phyloP scores from a whole-genome alignment of 371 early-diverging fungal genomes.

The Mucor velutinosus region DNA sequence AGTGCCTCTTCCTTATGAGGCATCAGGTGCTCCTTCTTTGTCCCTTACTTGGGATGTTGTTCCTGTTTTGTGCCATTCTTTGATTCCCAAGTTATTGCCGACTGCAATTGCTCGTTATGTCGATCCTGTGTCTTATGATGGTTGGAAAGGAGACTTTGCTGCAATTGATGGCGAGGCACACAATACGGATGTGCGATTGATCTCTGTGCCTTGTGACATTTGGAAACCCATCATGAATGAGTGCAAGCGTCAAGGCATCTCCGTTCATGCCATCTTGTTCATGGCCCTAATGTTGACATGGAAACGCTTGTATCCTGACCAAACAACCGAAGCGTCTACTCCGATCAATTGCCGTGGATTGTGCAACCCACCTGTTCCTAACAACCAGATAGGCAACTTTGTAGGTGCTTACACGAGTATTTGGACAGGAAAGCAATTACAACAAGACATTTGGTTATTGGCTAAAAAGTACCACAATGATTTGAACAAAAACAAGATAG shows the following conservation, averaged over 20 bases:
- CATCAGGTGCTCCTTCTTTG: conserved; percentile 16
- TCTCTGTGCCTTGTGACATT: conserved; percentile 9
- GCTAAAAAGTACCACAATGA: conserved; percentile 24
- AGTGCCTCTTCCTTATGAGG: conserved; percentile 22
- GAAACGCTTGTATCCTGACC: conserved; percentile 25
- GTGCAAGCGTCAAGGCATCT: conserved; percentile 25
- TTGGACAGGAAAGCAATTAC: conserved; percentile 18
- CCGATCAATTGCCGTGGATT: conserved; percentile 40
- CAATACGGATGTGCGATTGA: conserved; percentile 18
- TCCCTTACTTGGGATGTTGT: conserved; percentile 21
- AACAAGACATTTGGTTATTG: conserved; percentile 30
- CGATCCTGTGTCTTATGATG: conserved; percentile 6
- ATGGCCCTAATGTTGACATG: conserved; percentile 29
- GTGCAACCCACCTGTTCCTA: conserved; percentile 35
- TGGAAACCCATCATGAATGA: conserved; percentile 21
- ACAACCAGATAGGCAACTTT: conserved; percentile 43
- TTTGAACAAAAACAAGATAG: conserved; percentile 17
- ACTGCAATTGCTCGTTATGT: conserved; percentile 2
- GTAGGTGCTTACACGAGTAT: conserved; percentile 29
- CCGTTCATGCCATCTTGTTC: conserved; percentile 38
- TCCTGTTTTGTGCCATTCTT: conserved; percentile 7
- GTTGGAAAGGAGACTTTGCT: conserved; percentile 40
- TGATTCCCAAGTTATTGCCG: conserved; percentile 19
- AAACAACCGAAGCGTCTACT: conserved; percentile 20
- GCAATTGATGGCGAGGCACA: conserved; percentile 27